These are phyloP conservation scores for Physcomitrium patens DNA, from an alignment of 225 moss, liverwort and hornwort genomes.

Conservation along the genomic window DNA sequence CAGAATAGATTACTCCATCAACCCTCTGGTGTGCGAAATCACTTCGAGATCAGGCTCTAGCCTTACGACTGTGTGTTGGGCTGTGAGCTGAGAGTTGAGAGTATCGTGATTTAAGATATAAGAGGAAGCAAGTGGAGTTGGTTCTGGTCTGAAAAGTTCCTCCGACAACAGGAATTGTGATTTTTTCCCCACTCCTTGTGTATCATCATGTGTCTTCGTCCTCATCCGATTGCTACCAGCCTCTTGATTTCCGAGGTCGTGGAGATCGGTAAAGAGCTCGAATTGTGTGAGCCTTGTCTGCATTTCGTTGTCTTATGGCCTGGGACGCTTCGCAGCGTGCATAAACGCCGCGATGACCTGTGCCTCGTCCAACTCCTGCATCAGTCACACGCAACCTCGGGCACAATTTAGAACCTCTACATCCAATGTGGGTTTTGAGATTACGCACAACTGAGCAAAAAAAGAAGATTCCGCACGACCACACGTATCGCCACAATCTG, in stretches of 20 bases:
- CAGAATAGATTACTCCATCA: constrained; percentile 40
- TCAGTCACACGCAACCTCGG: constrained; percentile 11
- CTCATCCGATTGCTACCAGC: constrained; percentile 16
- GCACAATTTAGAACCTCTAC: neutral
- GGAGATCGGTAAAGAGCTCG: constrained; percentile 10
- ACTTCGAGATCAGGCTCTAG: neutral
- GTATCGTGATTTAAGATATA: constrained; percentile 46
- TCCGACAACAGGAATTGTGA: constrained; percentile 31
- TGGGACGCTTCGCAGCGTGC: constrained; percentile 69
- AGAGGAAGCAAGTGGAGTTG: constrained; percentile 21
- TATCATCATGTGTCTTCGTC: constrained; percentile 21
- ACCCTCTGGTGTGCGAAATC: too few relatives aligned
- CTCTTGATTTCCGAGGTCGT: neutral
- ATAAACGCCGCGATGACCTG: constrained; percentile 67
- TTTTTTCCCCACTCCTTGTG: constrained; percentile 8
- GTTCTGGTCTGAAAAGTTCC: constrained; percentile 30
- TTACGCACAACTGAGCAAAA: too few relatives aligned
- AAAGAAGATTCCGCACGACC: too few relatives aligned
- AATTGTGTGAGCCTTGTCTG: constrained; percentile 1
- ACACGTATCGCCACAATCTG: too few relatives aligned
- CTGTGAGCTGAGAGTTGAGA: constrained; percentile 21
- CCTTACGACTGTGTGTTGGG: too few relatives aligned
- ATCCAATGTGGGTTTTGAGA: neutral
- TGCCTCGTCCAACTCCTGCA: constrained; percentile 62
- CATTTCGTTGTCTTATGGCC: constrained; percentile 32